A percentile compares a stretch with the other conserved stretches of the same genome.
These are phyloP conservation scores for Limnomonas spitsbergensis DNA, from an alignment of 139 green algal species.

Conservation along the genomic window DNA sequence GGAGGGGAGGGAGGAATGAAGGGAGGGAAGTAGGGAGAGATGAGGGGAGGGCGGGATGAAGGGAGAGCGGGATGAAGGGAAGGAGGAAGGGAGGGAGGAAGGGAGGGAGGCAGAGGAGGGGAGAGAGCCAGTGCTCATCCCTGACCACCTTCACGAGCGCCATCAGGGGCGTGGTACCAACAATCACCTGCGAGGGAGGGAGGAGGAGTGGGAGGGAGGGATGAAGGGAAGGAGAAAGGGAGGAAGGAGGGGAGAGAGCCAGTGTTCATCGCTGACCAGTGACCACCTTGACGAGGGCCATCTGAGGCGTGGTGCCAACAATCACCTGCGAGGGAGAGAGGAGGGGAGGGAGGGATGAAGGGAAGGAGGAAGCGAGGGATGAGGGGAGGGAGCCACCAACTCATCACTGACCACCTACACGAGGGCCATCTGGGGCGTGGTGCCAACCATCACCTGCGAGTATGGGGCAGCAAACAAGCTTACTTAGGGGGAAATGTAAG, in stretches of 20 bases:
- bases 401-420: conserved; percentile 93
- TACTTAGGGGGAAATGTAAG: too few species aligned
- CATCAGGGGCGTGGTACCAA: conserved; percentile 85
- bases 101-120: too few species aligned
- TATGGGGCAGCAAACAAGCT: too few species aligned
- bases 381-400: conserved; percentile 1
- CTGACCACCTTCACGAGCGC: conserved; percentile 94
- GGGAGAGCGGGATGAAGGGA: background rate
- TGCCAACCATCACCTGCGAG: conserved; percentile 71
- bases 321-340: conserved; percentile 60
- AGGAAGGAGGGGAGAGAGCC: background rate
- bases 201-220: too few species aligned
- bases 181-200: conserved; percentile 59
- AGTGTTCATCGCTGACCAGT: conserved; percentile 64
- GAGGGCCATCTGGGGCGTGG: conserved; percentile 90
- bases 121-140: too few species aligned
- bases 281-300: conserved; percentile 94
- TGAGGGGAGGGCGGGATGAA: background rate
- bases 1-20: too few species aligned
- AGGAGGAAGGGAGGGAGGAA: too few species aligned
- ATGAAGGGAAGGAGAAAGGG: background rate
- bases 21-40: background rate
- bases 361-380: background rate
- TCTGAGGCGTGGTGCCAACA: conserved; percentile 82
- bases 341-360: too few species aligned